Evolutionary conservation across 306 rosid species (phyloP), one percentile per base, ranked within the genome.

Genomic region (Ochetophila trinervis): DNA sequence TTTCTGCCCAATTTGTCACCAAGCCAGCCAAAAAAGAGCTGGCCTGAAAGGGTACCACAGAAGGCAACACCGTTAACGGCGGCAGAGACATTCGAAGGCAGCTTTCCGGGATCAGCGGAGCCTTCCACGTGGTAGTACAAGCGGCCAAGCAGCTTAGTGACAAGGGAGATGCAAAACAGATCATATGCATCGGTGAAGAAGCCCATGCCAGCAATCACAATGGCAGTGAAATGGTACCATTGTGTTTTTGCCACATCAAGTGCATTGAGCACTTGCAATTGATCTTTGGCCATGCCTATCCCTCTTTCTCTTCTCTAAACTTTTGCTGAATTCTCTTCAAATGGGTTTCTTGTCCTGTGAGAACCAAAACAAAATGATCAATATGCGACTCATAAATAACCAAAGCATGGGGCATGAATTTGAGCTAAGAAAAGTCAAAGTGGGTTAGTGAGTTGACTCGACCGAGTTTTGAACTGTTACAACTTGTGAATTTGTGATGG

Each of bases 21-120:
- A 0, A 91, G 95, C 97, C 97, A 91, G 0, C 97, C 97, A 60
- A 91, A 91, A 81, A 91, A 88, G 50, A 91, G 91, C 52, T 91
- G 97, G 65, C 97, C 97, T 0, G 83, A 49, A 11, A 88, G 87
- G n/a, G 97, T 83, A 4, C 97, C 97, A 44, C 89, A 81, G 65
- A 91, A 86, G 47, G 96, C 96, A 8, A 91, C 97, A 19, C 96
- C 96, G 53, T 86, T 91, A 50, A 88, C 79, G 32, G 97, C 95
- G 37, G 96, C 83, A 0, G 94, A 63, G 23, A 91, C 84, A 45
- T 83, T 86, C n/a, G 82, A 6, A 7, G 97, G 97, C 20, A 91
- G 77, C 59, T 75, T 68, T 0, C 96, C 97, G 0, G 97, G 96
- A 5, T 53, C 77, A 3, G 40, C 8, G 0, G 83, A 65, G 20